Evolutionary conservation across 2,329 filamentous ascomycete genomes (phyloP).

Genomic region (Penicillium aurantiogriseum): DNA sequence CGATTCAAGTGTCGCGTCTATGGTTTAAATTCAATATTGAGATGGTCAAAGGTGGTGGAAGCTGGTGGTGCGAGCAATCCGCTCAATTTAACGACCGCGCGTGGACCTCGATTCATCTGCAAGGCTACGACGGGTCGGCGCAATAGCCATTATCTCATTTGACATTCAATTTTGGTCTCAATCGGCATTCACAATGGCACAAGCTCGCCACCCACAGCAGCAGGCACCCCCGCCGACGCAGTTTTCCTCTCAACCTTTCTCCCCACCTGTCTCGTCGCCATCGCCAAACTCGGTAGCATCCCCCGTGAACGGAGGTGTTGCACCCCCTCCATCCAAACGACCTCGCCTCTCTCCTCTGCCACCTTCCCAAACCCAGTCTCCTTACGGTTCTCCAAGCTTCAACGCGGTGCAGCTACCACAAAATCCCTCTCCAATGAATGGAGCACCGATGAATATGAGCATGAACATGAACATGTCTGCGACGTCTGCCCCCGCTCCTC

Average conservation of each 20-base stretch:
- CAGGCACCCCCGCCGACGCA: constrained; percentile 41
- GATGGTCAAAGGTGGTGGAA: constrained; percentile 39
- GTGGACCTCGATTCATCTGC: constrained; percentile 27
- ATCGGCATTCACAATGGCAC: constrained; percentile 52
- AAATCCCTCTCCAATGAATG: constrained; percentile 36
- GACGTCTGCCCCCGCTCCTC: constrained; percentile 38
- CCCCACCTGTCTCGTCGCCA: constrained; percentile 61
- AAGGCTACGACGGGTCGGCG: constrained; percentile 24
- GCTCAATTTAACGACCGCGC: constrained; percentile 37
- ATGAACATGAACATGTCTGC: constrained; percentile 54
- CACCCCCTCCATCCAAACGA: constrained; percentile 72
- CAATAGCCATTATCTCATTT: constrained; percentile 21
- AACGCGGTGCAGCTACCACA: constrained; percentile 48
- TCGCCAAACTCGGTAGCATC: constrained; percentile 58
- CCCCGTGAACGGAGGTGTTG: constrained; percentile 45
- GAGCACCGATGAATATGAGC: constrained; percentile 51
- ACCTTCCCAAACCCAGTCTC: constrained; percentile 55
- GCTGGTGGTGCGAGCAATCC: constrained; percentile 39
- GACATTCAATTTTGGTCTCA: constrained; percentile 8
- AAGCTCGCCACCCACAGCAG: constrained; percentile 49
- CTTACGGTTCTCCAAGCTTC: constrained; percentile 63
- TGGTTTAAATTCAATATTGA: constrained; percentile 30
- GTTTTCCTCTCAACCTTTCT: constrained; percentile 57
- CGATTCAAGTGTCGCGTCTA: constrained; percentile 14
- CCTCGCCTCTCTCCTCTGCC: constrained; percentile 68